A percentile compares a stretch with the other conserved stretches of the same genome.
These are phyloP conservation scores for Aspergillus texensis DNA, from an alignment of 2,329 filamentous ascomycete genomes.

Conservation along the genomic window DNA sequence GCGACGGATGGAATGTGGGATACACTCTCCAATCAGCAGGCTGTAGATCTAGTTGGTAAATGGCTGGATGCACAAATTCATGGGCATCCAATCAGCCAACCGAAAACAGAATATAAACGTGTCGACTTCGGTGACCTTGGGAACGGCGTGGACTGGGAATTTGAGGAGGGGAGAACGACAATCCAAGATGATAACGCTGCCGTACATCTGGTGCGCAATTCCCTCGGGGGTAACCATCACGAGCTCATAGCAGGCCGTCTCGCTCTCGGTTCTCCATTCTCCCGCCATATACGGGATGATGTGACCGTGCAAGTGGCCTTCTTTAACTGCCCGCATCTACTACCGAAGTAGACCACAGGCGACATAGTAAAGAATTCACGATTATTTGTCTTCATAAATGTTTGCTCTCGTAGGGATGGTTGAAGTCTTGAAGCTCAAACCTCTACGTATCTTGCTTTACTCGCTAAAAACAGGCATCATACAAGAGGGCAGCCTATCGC, in stretches of 20 bases:
- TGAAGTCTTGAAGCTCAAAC: not conserved
- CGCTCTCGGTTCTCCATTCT: conserved; percentile 28
- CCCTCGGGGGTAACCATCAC: conserved; percentile 52
- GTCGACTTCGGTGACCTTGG: conserved; percentile 28
- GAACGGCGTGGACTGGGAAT: conserved; percentile 30
- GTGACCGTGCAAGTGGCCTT: conserved; percentile 55
- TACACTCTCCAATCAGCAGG: conserved; percentile 58
- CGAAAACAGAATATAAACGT: conserved; percentile 20
- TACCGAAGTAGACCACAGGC: not conserved
- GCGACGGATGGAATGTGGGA: conserved; percentile 71
- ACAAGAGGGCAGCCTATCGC: not conserved
- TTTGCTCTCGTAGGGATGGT: not conserved
- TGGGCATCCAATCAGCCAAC: conserved; percentile 31
- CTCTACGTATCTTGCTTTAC: not conserved
- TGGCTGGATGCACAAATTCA: conserved; percentile 53
- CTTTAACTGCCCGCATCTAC: conserved; percentile 18
- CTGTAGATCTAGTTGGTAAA: conserved; percentile 58
- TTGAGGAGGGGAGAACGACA: conserved; percentile 49
- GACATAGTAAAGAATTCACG: not conserved
- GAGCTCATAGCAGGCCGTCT: conserved; percentile 36
- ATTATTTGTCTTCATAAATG: not conserved
- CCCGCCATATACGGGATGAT: conserved; percentile 51
- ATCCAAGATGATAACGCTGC: conserved; percentile 57
- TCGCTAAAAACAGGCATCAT: not conserved
- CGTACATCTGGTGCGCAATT: conserved; percentile 56